These are phyloP conservation scores for Malus fusca DNA, from an alignment of 306 rosid genomes.

Conservation along the genomic window DNA sequence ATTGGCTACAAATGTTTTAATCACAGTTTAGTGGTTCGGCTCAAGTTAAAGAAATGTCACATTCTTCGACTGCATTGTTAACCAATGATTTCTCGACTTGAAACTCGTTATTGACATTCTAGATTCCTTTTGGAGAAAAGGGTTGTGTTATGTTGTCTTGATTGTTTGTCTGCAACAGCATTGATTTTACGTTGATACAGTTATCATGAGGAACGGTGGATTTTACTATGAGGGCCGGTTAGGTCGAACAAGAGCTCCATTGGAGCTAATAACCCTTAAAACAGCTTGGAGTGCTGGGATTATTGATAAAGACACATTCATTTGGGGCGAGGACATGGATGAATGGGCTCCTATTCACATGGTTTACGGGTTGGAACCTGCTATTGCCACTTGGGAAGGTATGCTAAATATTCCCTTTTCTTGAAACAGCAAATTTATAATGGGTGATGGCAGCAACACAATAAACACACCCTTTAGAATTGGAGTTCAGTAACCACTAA, in stretches of 20 bases:
- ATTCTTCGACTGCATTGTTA: background rate
- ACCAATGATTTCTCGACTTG: background rate
- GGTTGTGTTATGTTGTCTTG: constrained; percentile 6
- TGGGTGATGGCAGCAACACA: too few species aligned
- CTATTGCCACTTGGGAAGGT: constrained; percentile 97
- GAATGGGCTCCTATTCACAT: constrained; percentile 95
- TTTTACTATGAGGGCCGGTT: constrained; percentile 84
- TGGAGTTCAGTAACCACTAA: background rate
- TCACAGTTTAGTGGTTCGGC: background rate
- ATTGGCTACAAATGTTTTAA: background rate
- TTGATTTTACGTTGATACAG: constrained; percentile 21
- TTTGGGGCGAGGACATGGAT: constrained; percentile 99
- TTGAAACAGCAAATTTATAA: background rate
- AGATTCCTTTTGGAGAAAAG: background rate
- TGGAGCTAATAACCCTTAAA: constrained; percentile 63
- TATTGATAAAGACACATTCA: constrained; percentile 87
- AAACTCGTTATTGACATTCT: background rate
- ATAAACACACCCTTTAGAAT: background rate
- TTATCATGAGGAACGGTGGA: constrained; percentile 82
- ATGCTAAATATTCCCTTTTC: constrained; percentile 8
- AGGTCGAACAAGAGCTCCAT: constrained; percentile 83
- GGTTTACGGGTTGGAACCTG: constrained; percentile 91
- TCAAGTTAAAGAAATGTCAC: background rate
- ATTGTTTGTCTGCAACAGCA: background rate
- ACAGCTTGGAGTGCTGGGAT: constrained; percentile 94